Conservation (phyloP, 1,284 basidiomycete species). For the Rhodotorula sp. region DNA sequence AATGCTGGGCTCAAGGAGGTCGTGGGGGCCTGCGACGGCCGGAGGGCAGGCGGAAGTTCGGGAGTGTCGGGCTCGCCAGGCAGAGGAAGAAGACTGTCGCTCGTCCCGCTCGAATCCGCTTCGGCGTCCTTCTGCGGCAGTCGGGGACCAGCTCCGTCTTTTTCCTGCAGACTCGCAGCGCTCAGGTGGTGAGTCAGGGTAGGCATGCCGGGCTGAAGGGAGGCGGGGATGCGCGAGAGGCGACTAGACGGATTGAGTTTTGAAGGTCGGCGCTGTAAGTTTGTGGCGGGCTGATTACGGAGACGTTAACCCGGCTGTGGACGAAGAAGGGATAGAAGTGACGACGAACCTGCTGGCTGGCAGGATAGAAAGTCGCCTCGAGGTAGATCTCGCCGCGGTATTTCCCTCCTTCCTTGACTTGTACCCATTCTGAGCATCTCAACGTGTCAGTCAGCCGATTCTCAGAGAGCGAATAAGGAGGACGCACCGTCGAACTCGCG, state of each 20-base stretch:
- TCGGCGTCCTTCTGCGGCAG: not conserved
- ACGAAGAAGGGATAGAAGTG: no score
- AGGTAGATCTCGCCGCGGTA: constrained; percentile 27
- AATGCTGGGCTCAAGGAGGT: not conserved
- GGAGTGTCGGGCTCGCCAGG: constrained; percentile 30
- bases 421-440: constrained; percentile 17
- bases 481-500: constrained; percentile 33
- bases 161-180: not conserved
- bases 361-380: constrained; percentile 27
- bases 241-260: not conserved
- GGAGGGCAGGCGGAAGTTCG: constrained; percentile 1
- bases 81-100: not conserved
- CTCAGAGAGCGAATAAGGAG: not conserved
- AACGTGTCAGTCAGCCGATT: no score
- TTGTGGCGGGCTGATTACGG: not conserved
- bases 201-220: not conserved
- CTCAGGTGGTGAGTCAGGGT: not conserved
- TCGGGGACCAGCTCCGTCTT: no score
- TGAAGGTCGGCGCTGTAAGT: not conserved
- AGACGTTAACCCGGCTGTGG: no score
- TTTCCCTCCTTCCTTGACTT: constrained; percentile 8
- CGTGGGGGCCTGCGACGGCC: constrained; percentile 1
- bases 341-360: not conserved
- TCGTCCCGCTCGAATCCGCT: no score
- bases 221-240: not conserved